Percentiles rank a stretch among this genome's conserved stretches.
Evolutionary conservation across 192 early-diverging fungal genomes (phyloP).

Genomic region (Backusella sp.): DNA sequence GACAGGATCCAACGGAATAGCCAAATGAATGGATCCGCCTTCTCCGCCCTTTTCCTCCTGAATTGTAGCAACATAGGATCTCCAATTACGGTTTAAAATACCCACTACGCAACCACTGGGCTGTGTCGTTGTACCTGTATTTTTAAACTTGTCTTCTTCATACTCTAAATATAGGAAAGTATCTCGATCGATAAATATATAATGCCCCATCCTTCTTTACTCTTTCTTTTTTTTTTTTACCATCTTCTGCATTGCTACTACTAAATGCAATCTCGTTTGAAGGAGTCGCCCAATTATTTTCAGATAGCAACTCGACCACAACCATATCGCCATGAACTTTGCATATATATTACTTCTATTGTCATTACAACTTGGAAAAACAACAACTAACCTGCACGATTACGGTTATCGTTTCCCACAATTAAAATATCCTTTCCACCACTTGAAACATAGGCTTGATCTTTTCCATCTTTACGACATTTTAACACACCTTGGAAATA

Average conservation of each 20-base stretch:
- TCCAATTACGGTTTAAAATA: conserved; percentile 66
- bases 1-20: conserved; percentile 60
- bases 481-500: conserved; percentile 45
- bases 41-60: conserved; percentile 56
- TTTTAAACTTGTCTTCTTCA: conserved; percentile 12
- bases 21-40: conserved; percentile 59
- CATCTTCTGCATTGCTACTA: conserved; percentile 22
- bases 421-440: conserved; percentile 55
- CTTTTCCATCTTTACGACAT: conserved; percentile 40
- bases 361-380: background rate
- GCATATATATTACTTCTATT: background rate
- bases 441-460: conserved; percentile 48
- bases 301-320: conserved; percentile 57
- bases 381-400: conserved; percentile 42
- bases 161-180: conserved; percentile 1
- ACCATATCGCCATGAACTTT: conserved; percentile 64
- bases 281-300: conserved; percentile 42
- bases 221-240: background rate
- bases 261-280: conserved; percentile 45
- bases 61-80: conserved; percentile 74
- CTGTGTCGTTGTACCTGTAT: background rate
- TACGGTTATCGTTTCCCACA: conserved; percentile 53
- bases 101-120: conserved; percentile 60
- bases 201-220: no score
- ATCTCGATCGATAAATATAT: background rate